Evolutionary conservation across 78 protist genomes (phyloP).

Genomic region (Fonticula alba): DNA sequence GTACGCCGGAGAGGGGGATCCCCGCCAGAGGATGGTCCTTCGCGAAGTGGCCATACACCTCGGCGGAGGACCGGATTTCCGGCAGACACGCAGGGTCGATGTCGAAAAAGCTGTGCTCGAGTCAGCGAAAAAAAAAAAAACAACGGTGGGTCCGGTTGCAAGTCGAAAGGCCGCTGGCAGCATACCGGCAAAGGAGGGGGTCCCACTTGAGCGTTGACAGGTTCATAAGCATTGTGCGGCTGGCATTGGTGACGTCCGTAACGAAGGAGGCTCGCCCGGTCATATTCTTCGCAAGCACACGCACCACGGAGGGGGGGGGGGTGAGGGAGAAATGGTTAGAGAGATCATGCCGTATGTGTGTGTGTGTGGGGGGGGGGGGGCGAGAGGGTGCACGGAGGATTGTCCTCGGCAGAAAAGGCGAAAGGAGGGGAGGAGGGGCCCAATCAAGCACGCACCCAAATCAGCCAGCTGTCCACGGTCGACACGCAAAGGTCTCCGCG

Average conservation of each 20-base stretch:
- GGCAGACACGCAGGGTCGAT: slow-evolving; percentile 31
- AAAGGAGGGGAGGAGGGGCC: neutral
- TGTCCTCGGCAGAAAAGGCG: neutral
- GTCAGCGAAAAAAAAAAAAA: too few species aligned
- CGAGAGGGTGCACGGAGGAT: neutral
- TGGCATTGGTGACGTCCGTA: slow-evolving; percentile 92
- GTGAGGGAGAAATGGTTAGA: too few species aligned
- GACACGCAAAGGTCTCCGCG: slow-evolving; percentile 45
- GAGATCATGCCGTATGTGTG: too few species aligned
- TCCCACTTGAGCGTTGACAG: slow-evolving; percentile 72
- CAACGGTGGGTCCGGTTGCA: too few species aligned
- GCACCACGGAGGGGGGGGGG: too few species aligned
- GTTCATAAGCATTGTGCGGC: slow-evolving; percentile 87
- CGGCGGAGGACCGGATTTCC: slow-evolving; percentile 29
- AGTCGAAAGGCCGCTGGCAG: neutral
- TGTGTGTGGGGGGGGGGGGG: too few species aligned
- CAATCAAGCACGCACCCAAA: slow-evolving; percentile 39
- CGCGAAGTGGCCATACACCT: slow-evolving; percentile 23
- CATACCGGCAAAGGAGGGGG: slow-evolving; percentile 24
- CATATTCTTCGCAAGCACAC: slow-evolving; percentile 32
- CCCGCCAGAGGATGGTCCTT: slow-evolving; percentile 15
- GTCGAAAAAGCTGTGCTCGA: slow-evolving; percentile 17
- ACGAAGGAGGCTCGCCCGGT: too few species aligned
- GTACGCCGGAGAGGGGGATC: slow-evolving; percentile 22
- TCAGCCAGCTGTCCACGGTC: slow-evolving; percentile 87